Conservation (phyloP, 345 rosid genomes). For the Arabis alpina region DNA sequence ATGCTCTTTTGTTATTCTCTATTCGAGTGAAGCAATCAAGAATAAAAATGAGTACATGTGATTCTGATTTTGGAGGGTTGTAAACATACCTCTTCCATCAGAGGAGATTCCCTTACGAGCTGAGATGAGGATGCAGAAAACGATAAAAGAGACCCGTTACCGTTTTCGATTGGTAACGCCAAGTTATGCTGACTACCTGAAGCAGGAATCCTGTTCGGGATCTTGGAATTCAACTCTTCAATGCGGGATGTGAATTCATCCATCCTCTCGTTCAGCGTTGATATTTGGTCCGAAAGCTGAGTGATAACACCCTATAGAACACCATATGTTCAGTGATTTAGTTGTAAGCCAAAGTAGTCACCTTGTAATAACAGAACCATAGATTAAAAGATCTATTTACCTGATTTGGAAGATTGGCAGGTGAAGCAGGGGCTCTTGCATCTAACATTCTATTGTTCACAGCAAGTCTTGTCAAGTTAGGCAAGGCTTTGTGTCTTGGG, state of each 20-base stretch:
- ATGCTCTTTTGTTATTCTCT: conserved; percentile 12
- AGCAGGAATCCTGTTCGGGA: conserved; percentile 53
- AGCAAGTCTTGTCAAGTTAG: conserved; percentile 78
- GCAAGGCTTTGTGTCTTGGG: conserved; percentile 68
- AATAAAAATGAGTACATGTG: not conserved
- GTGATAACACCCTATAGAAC: conserved; percentile 68
- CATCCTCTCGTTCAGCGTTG: conserved; percentile 95
- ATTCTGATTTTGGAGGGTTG: conserved; percentile 23
- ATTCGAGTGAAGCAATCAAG: conserved; percentile 4
- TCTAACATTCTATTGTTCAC: conserved; percentile 76
- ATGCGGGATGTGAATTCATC: conserved; percentile 87
- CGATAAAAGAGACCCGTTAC: conserved; percentile 74
- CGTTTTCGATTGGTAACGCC: conserved; percentile 71
- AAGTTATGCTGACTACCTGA: conserved; percentile 81
- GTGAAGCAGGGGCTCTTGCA: conserved; percentile 68
- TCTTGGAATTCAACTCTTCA: conserved; percentile 84
- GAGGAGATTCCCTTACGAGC: conserved; percentile 74
- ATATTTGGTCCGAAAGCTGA: conserved; percentile 95
- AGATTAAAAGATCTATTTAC: conserved; percentile 41
- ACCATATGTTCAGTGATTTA: conserved; percentile 17
- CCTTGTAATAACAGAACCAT: conserved; percentile 10
- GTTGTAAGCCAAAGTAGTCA: conserved; percentile 11
- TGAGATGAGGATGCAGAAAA: conserved; percentile 84
- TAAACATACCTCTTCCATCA: conserved; percentile 88
- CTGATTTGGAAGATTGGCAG: conserved; percentile 74